Conservation (phyloP, 441 rosid genomes). For the Raphanus hybrid region DNA sequence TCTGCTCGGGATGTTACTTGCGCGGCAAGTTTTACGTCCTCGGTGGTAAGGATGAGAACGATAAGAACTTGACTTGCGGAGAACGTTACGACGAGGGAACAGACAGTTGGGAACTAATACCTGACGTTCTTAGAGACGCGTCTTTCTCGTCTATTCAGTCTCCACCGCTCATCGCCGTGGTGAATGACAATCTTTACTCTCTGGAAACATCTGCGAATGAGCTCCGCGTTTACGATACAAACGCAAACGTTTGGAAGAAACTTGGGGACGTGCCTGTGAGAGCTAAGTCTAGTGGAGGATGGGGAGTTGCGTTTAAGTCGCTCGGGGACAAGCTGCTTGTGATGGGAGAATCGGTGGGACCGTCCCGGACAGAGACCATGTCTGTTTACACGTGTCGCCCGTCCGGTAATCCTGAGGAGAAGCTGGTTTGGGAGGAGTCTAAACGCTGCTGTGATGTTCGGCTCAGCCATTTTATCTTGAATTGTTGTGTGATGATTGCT, state of each 20-base stretch:
- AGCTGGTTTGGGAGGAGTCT: slow-evolving; percentile 67
- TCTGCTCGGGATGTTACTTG: slow-evolving; percentile 83
- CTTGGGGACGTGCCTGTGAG: slow-evolving; percentile 78
- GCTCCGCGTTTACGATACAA: slow-evolving; percentile 45
- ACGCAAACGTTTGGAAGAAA: slow-evolving; percentile 60
- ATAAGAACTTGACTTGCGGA: slow-evolving; percentile 60
- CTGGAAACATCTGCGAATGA: slow-evolving; percentile 76
- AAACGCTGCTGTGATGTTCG: slow-evolving; percentile 54
- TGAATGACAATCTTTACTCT: slow-evolving; percentile 68
- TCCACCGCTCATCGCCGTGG: slow-evolving; percentile 87
- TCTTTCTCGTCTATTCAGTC: slow-evolving; percentile 63
- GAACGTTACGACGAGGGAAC: slow-evolving; percentile 69
- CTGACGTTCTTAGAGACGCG: slow-evolving; percentile 58
- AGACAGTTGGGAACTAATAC: slow-evolving; percentile 67
- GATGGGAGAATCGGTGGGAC: slow-evolving; percentile 57
- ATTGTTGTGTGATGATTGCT: slow-evolving; percentile 88
- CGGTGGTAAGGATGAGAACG: slow-evolving; percentile 69
- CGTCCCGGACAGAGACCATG: slow-evolving; percentile 57
- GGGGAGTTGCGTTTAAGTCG: slow-evolving; percentile 96
- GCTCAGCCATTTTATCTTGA: slow-evolving; percentile 72
- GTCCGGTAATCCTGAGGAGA: slow-evolving; percentile 33
- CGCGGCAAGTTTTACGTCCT: slow-evolving; percentile 72
- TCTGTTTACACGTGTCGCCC: slow-evolving; percentile 79
- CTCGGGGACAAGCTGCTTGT: slow-evolving; percentile 81
- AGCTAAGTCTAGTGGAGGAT: slow-evolving; percentile 73